phyloP scores from a whole-genome alignment of 2,329 filamentous ascomycete species.

The Botrytis paeoniae region DNA sequence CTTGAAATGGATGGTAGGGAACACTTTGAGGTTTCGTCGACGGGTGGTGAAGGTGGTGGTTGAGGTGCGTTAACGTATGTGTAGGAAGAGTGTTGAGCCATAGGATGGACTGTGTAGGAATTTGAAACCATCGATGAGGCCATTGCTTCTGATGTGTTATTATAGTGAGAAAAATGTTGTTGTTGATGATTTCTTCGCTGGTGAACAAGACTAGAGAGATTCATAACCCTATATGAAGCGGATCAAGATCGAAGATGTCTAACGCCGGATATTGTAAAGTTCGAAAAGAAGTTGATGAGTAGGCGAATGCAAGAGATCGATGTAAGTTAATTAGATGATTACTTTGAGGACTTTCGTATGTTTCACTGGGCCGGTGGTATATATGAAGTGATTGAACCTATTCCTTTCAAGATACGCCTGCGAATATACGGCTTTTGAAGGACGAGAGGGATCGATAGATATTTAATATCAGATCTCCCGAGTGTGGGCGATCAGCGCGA shows the following conservation, averaged over 20 bases:
- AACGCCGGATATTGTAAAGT: slow-evolving; percentile 9
- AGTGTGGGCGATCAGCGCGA: slow-evolving; percentile 50
- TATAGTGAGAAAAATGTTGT: slow-evolving; percentile 33
- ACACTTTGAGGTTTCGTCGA: slow-evolving; percentile 72
- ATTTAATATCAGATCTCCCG: slow-evolving; percentile 50
- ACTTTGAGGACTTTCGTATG: slow-evolving; percentile 35
- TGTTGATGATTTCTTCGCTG: slow-evolving; percentile 35
- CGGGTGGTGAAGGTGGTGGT: slow-evolving; percentile 70
- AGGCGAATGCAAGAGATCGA: not conserved
- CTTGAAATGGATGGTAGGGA: slow-evolving; percentile 93
- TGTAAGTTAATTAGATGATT: slow-evolving; percentile 30
- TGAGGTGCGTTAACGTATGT: slow-evolving; percentile 52
- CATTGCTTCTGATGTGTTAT: slow-evolving; percentile 42
- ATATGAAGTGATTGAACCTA: slow-evolving; percentile 16
- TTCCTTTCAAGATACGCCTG: slow-evolving; percentile 34
- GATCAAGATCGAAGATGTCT: slow-evolving; percentile 5
- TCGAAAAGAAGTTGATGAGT: slow-evolving; percentile 1
- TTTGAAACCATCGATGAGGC: slow-evolving; percentile 45
- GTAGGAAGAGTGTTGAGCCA: slow-evolving; percentile 45
- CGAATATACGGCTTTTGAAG: slow-evolving; percentile 35
- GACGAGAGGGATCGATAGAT: slow-evolving; percentile 44
- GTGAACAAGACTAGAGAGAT: slow-evolving; percentile 40
- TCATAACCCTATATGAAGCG: slow-evolving; percentile 34
- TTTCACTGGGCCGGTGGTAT: slow-evolving; percentile 29
- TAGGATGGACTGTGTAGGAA: slow-evolving; percentile 47